A percentile compares a stretch with the other conserved stretches of the same genome.
Evolutionary conservation across 495 filamentous ascomycete genomes (phyloP).

Genomic region (Peziza echinospora): DNA sequence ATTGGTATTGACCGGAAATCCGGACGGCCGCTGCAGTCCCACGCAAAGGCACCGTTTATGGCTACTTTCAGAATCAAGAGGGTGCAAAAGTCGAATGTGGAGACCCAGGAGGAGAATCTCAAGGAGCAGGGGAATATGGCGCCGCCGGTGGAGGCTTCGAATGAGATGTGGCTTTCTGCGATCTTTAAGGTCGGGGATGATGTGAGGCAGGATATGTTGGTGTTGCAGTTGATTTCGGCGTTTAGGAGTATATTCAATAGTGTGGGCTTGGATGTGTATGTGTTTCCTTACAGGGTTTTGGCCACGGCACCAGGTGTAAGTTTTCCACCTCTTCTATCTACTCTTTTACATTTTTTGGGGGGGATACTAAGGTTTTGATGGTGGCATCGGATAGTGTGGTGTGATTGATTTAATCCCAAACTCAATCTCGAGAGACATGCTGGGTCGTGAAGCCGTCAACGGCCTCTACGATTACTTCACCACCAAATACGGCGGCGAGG

Average conservation of each 20-base stretch:
- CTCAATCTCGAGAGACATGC: slow-evolving; percentile 94
- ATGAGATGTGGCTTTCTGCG: slow-evolving; percentile 93
- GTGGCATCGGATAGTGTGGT: slow-evolving; percentile 43
- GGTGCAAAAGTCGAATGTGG: slow-evolving; percentile 27
- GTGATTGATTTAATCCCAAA: slow-evolving; percentile 96
- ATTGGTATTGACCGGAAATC: slow-evolving; percentile 95
- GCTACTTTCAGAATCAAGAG: slow-evolving; percentile 94
- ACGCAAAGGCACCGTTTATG: slow-evolving; percentile 97
- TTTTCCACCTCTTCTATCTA: neutral
- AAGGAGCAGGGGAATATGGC: slow-evolving; percentile 20
- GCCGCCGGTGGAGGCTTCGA: slow-evolving; percentile 28
- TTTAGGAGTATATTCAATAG: slow-evolving; percentile 91
- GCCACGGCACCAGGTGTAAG: slow-evolving; percentile 69
- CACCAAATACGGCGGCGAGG: slow-evolving; percentile 88
- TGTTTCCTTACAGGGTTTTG: slow-evolving; percentile 92
- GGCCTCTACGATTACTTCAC: slow-evolving; percentile 96
- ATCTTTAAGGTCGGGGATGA: slow-evolving; percentile 99
- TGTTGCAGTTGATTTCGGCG: slow-evolving; percentile 89
- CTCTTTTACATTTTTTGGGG: too few relatives aligned
- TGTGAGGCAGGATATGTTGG: slow-evolving; percentile 89
- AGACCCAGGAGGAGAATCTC: slow-evolving; percentile 25
- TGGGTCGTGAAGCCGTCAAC: slow-evolving; percentile 92
- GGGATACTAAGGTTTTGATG: too few relatives aligned
- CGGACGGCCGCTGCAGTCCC: slow-evolving; percentile 87
- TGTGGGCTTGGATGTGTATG: slow-evolving; percentile 86